Evolutionary conservation across 2,329 filamentous ascomycete genomes (phyloP).

Genomic region (Calycina marina): DNA sequence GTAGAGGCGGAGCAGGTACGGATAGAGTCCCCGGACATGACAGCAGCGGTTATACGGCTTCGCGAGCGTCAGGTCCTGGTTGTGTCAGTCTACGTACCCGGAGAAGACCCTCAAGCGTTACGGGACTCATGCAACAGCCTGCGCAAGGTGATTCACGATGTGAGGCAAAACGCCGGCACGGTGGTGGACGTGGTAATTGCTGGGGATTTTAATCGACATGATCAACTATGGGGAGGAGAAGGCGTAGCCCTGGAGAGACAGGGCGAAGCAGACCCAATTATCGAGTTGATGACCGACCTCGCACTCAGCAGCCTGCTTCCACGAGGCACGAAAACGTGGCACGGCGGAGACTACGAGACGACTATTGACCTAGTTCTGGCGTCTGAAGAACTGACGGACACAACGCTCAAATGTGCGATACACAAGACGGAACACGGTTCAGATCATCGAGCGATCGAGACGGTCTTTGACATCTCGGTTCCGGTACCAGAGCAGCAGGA

Average conservation of each 20-base stretch:
- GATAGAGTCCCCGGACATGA: conserved; percentile 17
- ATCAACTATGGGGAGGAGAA: conserved; percentile 19
- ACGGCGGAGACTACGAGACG: conserved; percentile 6
- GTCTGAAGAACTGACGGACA: conserved; percentile 11
- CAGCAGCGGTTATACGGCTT: conserved; percentile 12
- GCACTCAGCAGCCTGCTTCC: conserved; percentile 23
- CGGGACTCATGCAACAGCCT: neutral
- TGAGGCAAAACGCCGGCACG: conserved; percentile 8
- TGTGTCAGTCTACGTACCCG: neutral
- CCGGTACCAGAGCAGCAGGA: conserved; percentile 1
- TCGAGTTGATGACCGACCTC: conserved; percentile 21
- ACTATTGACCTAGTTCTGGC: conserved; percentile 19
- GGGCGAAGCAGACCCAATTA: conserved; percentile 24
- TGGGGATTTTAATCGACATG: too few species aligned
- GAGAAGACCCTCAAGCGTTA: neutral
- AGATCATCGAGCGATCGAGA: conserved; percentile 22
- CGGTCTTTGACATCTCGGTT: conserved; percentile 16
- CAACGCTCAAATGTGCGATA: conserved; percentile 8
- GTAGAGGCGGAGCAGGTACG: conserved; percentile 11
- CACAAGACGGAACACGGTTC: conserved; percentile 16
- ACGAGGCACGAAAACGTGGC: conserved; percentile 24
- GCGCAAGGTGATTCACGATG: conserved; percentile 8
- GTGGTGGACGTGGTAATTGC: conserved; percentile 17
- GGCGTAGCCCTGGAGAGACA: conserved; percentile 21
- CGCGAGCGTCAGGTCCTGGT: conserved; percentile 6